These are phyloP conservation scores for Gossypium laxum DNA, from an alignment of 441 rosid species.

Conservation along the genomic window DNA sequence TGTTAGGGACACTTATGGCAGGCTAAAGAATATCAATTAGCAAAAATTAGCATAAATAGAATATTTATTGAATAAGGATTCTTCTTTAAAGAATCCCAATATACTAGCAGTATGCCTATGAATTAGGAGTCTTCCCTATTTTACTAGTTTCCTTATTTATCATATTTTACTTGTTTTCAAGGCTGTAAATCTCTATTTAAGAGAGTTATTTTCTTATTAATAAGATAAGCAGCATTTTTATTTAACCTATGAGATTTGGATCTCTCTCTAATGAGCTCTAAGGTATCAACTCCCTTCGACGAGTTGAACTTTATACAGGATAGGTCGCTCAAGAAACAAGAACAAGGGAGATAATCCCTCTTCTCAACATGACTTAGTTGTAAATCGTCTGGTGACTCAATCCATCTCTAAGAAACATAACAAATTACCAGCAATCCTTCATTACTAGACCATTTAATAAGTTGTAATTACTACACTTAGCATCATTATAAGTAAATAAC, in stretches of 20 bases:
- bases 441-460: neutral
- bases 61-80: neutral
- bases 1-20: neutral
- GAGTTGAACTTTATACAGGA: neutral
- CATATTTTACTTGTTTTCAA: neutral
- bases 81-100: neutral
- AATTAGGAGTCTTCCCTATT: neutral
- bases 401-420: neutral
- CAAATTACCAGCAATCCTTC: neutral
- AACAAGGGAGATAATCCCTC: neutral
- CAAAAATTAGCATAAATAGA: neutral
- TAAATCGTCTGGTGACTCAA: neutral
- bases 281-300: neutral
- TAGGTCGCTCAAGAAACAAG: neutral
- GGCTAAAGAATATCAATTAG: neutral
- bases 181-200: neutral
- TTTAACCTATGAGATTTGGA: neutral
- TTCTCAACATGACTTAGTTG: neutral
- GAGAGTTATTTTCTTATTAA: neutral
- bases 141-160: neutral
- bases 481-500: neutral
- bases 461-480: neutral
- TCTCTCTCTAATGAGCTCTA: neutral
- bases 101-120: neutral
- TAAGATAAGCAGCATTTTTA: neutral